phyloP scores from a whole-genome alignment of 2,329 filamentous ascomycete genomes.

The Rutstroemia sp. region DNA sequence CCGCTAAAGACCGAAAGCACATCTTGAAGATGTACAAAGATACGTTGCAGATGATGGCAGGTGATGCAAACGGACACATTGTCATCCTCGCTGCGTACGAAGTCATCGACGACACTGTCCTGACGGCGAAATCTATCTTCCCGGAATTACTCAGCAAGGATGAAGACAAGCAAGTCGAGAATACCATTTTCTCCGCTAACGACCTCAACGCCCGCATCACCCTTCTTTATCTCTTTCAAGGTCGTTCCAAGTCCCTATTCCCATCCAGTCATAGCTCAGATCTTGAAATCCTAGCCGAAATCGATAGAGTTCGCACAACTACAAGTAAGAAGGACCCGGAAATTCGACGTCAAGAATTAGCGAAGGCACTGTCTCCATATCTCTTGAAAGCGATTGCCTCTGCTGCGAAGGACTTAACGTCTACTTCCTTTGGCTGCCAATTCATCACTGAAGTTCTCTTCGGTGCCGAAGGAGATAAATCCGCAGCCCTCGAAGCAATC shows the following conservation, averaged over 20 bases:
- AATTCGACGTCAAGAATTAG: slow-evolving; percentile 66
- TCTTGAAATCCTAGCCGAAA: slow-evolving; percentile 64
- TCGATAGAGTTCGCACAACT: slow-evolving; percentile 69
- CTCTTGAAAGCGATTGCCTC: slow-evolving; percentile 67
- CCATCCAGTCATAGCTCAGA: slow-evolving; percentile 56
- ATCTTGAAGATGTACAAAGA: slow-evolving; percentile 88
- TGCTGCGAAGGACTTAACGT: slow-evolving; percentile 59
- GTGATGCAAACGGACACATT: slow-evolving; percentile 69
- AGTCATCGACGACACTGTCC: slow-evolving; percentile 87
- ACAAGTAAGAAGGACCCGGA: slow-evolving; percentile 92
- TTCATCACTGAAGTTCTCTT: slow-evolving; percentile 79
- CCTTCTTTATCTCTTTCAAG: slow-evolving; percentile 76
- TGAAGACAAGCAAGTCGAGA: slow-evolving; percentile 52
- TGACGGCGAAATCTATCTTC: slow-evolving; percentile 79
- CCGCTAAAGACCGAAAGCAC: slow-evolving; percentile 86
- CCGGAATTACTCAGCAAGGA: slow-evolving; percentile 75
- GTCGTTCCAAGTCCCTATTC: slow-evolving; percentile 53
- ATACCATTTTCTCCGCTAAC: slow-evolving; percentile 56
- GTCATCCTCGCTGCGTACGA: slow-evolving; percentile 83
- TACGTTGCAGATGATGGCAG: slow-evolving; percentile 76
- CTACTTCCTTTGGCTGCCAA: slow-evolving; percentile 78
- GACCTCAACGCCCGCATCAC: slow-evolving; percentile 59
- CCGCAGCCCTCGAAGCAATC: slow-evolving; percentile 62
- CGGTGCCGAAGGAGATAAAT: slow-evolving; percentile 67
- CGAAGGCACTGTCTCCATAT: slow-evolving; percentile 64